Conservation (phyloP, 306 rosid genomes). For the Castanea sativa region DNA sequence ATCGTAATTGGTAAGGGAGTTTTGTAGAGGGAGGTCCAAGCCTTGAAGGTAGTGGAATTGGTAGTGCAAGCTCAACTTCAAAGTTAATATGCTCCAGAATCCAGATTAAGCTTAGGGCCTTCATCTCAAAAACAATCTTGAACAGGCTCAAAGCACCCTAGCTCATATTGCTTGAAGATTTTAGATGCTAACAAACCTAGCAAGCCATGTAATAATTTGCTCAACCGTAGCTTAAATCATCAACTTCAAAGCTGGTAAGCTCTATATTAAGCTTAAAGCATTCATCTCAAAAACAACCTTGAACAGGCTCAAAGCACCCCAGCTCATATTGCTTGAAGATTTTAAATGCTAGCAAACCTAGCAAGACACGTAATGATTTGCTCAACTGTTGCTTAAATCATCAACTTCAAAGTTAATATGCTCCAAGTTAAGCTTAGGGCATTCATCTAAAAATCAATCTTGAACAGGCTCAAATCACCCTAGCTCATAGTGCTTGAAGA, state of each 20-base stretch:
- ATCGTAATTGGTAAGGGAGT: not conserved
- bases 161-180: not conserved
- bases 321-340: not conserved
- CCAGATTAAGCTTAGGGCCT: not conserved
- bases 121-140: not conserved
- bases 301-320: not conserved
- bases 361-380: constrained; percentile 9
- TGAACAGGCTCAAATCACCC: not conserved
- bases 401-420: not conserved
- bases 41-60: not conserved
- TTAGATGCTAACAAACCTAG: not conserved
- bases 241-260: not conserved
- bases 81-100: not conserved
- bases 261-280: not conserved
- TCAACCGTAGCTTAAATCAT: not conserved
- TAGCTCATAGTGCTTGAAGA: not conserved
- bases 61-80: constrained; percentile 6
- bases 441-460: not conserved
- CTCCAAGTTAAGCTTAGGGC: not conserved
- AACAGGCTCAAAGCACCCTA: not conserved
- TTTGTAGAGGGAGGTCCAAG: not conserved
- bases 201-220: constrained; percentile 9
- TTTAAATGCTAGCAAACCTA: not conserved
- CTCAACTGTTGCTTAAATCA: not conserved
- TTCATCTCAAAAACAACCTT: not conserved